A percentile compares a stretch with the other conserved stretches of the same genome.
These are phyloP conservation scores for Guadua angustifolia DNA, from an alignment of 176 grass and related monocot genomes.

Conservation along the genomic window DNA sequence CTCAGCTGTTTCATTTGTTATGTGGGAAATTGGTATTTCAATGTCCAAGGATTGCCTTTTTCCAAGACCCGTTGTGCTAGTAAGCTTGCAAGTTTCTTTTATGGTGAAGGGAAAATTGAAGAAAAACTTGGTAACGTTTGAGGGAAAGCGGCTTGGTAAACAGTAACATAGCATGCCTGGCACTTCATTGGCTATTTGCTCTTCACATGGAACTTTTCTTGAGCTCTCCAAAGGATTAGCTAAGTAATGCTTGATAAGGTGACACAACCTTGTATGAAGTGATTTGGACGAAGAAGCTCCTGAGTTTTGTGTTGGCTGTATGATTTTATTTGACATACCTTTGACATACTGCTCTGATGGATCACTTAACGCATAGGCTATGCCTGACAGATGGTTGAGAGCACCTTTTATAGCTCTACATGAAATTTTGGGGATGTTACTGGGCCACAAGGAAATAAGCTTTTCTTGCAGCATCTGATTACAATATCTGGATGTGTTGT, in stretches of 20 bases:
- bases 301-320: slow-evolving; percentile 10
- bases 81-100: slow-evolving; percentile 26
- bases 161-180: slow-evolving; percentile 43
- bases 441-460: slow-evolving; percentile 33
- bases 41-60: slow-evolving; percentile 5
- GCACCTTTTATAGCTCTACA: neutral
- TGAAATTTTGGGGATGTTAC: slow-evolving; percentile 31
- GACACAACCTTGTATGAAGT: slow-evolving; percentile 32
- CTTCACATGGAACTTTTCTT: slow-evolving; percentile 16
- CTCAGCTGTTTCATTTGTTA: slow-evolving; percentile 7
- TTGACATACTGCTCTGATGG: slow-evolving; percentile 15
- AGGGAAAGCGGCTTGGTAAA: neutral
- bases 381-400: slow-evolving; percentile 31
- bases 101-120: slow-evolving; percentile 30
- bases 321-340: slow-evolving; percentile 40
- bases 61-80: neutral
- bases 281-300: slow-evolving; percentile 30
- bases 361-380: slow-evolving; percentile 24
- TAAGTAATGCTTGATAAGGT: slow-evolving; percentile 22
- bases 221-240: slow-evolving; percentile 33
- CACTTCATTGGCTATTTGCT: neutral
- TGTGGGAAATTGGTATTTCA: neutral
- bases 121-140: slow-evolving; percentile 35
- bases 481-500: slow-evolving; percentile 45
- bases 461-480: slow-evolving; percentile 39